Percentiles rank a stretch among this genome's conserved stretches.
phyloP scores from a whole-genome alignment of 768 basidiomycete species.

The Rhodotorula diobovata region DNA sequence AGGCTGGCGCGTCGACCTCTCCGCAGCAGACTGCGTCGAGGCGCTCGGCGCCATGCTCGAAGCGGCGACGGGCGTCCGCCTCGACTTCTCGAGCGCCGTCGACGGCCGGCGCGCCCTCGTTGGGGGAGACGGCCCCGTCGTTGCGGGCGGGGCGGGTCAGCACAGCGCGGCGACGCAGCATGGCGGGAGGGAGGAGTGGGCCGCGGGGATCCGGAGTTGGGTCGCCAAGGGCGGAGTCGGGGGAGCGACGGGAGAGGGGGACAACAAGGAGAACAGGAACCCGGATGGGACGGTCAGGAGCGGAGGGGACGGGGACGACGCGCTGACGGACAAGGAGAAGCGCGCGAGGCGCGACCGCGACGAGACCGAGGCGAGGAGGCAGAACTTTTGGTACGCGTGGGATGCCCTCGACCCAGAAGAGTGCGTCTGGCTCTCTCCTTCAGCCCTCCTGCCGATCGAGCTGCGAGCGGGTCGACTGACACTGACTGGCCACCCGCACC shows the following conservation, averaged over 20 bases:
- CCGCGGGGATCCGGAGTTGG: constrained; percentile 68
- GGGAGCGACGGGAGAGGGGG: constrained; percentile 42
- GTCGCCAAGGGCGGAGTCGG: constrained; percentile 52
- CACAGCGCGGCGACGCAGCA: constrained; percentile 38
- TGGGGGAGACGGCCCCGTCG: constrained; percentile 61
- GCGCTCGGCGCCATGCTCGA: constrained; percentile 80
- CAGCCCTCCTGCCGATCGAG: not conserved
- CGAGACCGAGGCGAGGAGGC: constrained; percentile 73
- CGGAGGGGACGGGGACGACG: constrained; percentile 55
- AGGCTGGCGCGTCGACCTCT: constrained; percentile 82
- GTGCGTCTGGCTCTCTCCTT: constrained; percentile 55
- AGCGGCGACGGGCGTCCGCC: constrained; percentile 78
- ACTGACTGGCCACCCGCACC: not conserved
- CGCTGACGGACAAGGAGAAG: constrained; percentile 55
- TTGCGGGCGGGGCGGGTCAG: constrained; percentile 14
- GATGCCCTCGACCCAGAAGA: constrained; percentile 70
- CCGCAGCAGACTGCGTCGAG: constrained; percentile 89
- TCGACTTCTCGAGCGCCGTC: constrained; percentile 77
- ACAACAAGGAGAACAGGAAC: constrained; percentile 45
- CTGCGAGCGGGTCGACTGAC: too few relatives aligned
- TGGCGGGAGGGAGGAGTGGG: constrained; percentile 44
- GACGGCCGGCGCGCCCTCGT: constrained; percentile 55
- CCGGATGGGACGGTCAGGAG: constrained; percentile 37
- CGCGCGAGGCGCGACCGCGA: constrained; percentile 45
- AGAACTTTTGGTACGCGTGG: constrained; percentile 93